phyloP scores from a whole-genome alignment of 495 filamentous ascomycete species.

The Penicillium manginii region DNA sequence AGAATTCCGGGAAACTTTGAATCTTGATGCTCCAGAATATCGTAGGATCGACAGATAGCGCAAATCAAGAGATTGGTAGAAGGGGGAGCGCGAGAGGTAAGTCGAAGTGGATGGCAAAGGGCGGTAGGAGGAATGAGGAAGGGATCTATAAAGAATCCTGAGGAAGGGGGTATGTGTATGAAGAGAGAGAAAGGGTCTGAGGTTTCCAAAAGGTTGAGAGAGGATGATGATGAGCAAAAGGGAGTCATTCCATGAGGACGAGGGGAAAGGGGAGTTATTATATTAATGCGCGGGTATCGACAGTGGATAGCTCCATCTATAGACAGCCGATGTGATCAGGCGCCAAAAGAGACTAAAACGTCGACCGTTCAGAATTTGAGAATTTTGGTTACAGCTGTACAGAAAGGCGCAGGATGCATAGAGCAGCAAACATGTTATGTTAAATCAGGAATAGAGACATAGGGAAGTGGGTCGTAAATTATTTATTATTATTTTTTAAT shows the following conservation, averaged over 20 bases:
- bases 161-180: background rate
- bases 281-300: slow-evolving; percentile 34
- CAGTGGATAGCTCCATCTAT: slow-evolving; percentile 45
- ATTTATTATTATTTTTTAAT: slow-evolving; percentile 18
- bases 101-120: slow-evolving; percentile 5
- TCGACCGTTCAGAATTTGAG: slow-evolving; percentile 41
- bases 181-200: slow-evolving; percentile 3
- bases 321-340: slow-evolving; percentile 42
- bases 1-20: slow-evolving; percentile 3
- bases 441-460: slow-evolving; percentile 30
- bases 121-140: slow-evolving; percentile 26
- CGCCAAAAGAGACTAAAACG: slow-evolving; percentile 41
- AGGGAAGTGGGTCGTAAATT: slow-evolving; percentile 15
- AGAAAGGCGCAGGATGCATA: slow-evolving; percentile 43
- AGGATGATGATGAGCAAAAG: slow-evolving; percentile 22
- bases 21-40: background rate
- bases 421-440: slow-evolving; percentile 40
- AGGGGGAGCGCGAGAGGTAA: background rate
- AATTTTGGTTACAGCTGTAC: slow-evolving; percentile 52
- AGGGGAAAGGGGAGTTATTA: slow-evolving; percentile 41
- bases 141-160: slow-evolving; percentile 37
- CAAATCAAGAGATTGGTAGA: background rate
- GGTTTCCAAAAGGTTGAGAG: slow-evolving; percentile 7
- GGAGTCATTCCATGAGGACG: slow-evolving; percentile 23
- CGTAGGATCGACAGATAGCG: slow-evolving; percentile 8